Percentiles rank a stretch among this genome's conserved stretches.
These are phyloP conservation scores for Tuber calosporum DNA, from an alignment of 495 filamentous ascomycete species.

Conservation along the genomic window DNA sequence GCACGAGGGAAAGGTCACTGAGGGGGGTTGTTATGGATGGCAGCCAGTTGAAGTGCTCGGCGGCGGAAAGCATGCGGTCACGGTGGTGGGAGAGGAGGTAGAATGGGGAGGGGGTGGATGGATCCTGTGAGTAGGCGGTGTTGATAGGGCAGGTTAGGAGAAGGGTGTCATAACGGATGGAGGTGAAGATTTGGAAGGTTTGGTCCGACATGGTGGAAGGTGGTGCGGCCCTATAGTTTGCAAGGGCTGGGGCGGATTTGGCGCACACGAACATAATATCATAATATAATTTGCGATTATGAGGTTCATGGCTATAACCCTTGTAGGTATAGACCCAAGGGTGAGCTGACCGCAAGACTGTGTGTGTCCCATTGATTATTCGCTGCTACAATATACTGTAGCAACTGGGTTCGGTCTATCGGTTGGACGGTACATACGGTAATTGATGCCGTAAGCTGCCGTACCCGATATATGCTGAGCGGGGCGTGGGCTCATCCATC, in stretches of 20 bases:
- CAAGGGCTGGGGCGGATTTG: not conserved
- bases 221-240: not conserved
- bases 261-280: no score
- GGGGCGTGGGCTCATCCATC: no score
- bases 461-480: not conserved
- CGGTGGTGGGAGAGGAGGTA: slow-evolving; percentile 80
- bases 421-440: not conserved
- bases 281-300: not conserved
- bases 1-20: slow-evolving; percentile 1
- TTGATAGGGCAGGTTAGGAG: slow-evolving; percentile 47
- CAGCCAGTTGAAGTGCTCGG: slow-evolving; percentile 57
- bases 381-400: no score
- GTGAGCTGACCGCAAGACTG: not conserved
- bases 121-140: slow-evolving; percentile 44
- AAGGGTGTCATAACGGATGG: slow-evolving; percentile 58
- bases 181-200: slow-evolving; percentile 35
- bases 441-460: not conserved
- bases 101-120: slow-evolving; percentile 44
- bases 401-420: no score
- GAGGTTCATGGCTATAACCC: no score
- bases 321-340: not conserved
- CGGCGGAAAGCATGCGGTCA: slow-evolving; percentile 69
- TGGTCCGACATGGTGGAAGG: not conserved
- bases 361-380: not conserved
- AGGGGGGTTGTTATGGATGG: slow-evolving; percentile 7